Conservation (phyloP, 805 yeast genomes). For the Lachancea quebecensis region DNA sequence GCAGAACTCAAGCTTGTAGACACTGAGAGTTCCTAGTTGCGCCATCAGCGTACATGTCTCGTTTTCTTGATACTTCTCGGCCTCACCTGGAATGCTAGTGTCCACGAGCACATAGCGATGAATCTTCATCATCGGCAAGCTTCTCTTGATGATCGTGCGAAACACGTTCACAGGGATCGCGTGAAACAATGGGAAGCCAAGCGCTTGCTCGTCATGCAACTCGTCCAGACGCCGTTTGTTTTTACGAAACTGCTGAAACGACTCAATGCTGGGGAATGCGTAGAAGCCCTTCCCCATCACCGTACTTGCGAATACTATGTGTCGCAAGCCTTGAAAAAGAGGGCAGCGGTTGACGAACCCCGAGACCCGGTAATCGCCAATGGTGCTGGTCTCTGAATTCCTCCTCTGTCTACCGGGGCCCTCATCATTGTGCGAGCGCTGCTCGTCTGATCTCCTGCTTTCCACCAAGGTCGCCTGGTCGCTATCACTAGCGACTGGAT, state of each 20-base stretch:
- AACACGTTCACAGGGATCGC: slow-evolving; percentile 25
- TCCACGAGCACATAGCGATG: slow-evolving; percentile 20
- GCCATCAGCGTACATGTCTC: slow-evolving; percentile 6
- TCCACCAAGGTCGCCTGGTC: slow-evolving; percentile 17
- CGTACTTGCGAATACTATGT: slow-evolving; percentile 30
- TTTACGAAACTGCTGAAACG: slow-evolving; percentile 23
- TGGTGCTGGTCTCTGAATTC: slow-evolving; percentile 22
- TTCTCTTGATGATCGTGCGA: slow-evolving; percentile 27
- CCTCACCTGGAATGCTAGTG: neutral
- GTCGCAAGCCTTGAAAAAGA: slow-evolving; percentile 20
- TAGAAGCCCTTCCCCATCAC: slow-evolving; percentile 33
- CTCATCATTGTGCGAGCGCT: neutral
- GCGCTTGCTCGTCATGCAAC: slow-evolving; percentile 16
- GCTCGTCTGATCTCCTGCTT: neutral
- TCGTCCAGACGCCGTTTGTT: slow-evolving; percentile 25
- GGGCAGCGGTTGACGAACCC: slow-evolving; percentile 29
- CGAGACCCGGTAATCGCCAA: slow-evolving; percentile 24
- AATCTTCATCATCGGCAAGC: slow-evolving; percentile 27
- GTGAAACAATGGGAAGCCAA: slow-evolving; percentile 35
- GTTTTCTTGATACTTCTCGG: slow-evolving; percentile 5
- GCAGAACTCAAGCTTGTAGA: slow-evolving; percentile 31
- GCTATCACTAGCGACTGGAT: slow-evolving; percentile 6
- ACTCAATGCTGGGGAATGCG: slow-evolving; percentile 33
- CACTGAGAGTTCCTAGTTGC: slow-evolving; percentile 6
- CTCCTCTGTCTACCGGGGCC: slow-evolving; percentile 14